Evolutionary conservation across 2,329 filamentous ascomycete genomes (phyloP).

Genomic region (Fusarium euwallaceae): DNA sequence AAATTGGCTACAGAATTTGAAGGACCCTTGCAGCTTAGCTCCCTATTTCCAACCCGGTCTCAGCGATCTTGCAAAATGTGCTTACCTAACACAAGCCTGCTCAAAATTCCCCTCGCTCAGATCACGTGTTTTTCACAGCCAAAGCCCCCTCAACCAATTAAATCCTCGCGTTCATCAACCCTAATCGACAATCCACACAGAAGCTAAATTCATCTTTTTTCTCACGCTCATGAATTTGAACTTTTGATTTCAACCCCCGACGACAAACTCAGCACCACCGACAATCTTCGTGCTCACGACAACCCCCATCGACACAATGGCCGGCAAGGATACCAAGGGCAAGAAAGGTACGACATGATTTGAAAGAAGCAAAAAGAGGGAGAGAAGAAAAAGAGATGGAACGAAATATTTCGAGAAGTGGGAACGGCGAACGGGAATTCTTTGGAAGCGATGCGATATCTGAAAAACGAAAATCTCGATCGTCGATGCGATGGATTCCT

Average conservation of each 20-base stretch:
- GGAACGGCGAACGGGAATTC: conserved; percentile 9
- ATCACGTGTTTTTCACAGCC: conserved; percentile 17
- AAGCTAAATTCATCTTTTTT: conserved; percentile 36
- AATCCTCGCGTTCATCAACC: conserved; percentile 24
- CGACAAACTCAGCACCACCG: conserved; percentile 44
- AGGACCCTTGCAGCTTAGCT: not conserved
- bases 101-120: not conserved
- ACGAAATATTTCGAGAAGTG: not conserved
- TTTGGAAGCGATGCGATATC: conserved; percentile 28
- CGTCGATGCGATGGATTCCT: conserved; percentile 30
- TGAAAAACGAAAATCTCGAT: conserved; percentile 19
- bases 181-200: conserved; percentile 43
- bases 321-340: conserved; percentile 55
- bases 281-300: conserved; percentile 43
- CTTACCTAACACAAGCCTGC: not conserved
- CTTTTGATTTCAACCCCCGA: conserved; percentile 36
- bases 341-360: conserved; percentile 64
- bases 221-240: conserved; percentile 30
- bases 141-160: conserved; percentile 22
- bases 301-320: conserved; percentile 49
- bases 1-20: not conserved
- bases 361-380: conserved; percentile 26
- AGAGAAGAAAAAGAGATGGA: conserved; percentile 1
- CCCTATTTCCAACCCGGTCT: not conserved
- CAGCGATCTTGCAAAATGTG: not conserved